Base-by-base conservation (phyloP, 2,329 filamentous ascomycete species). In the Cryphonectria radicalis region DNA sequence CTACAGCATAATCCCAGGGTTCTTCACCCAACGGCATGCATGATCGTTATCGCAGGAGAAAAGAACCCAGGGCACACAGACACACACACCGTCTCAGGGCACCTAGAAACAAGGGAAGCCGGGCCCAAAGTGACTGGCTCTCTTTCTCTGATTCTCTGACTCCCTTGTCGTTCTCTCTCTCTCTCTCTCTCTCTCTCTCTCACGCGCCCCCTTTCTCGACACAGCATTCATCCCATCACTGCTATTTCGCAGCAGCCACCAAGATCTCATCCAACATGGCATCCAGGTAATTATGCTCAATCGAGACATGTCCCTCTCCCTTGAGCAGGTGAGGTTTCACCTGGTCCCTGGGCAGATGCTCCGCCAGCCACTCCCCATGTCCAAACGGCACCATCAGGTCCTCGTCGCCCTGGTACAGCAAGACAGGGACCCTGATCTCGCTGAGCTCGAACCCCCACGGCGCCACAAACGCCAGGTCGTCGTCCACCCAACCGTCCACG, bases 401-500 rank as follows among this genome's bases (percentile, higher is more conserved):
- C 59, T 73, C 72, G 57, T 68, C 73, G 17, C 76, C 76, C 59
- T 76, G 75, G 46, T 76, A 77, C 17, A 77, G 64, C 35, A 75
- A 65, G 5, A 77, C 74, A 2, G 76, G 75, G 46, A 73, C 70
- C 53, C 74, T 73, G 60, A 77, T 71, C 57, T 77, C 76, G 32
- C 17, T 42, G 19, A 77, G 35, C 2, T 75, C 73, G 55, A 77
- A 77, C 0, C 76, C 76, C 76, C 76, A 77, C 0, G 75, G 75
- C 19, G 59, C 62, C 10, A 71, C 63, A 37, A 76, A 75, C 7
- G 73, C 73, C 42, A 77, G 66, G 62, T 76, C 74, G 64, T 77
- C 76, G 67, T 77, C 76, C 17, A 77, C 70, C 75, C 76, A 76
- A 14, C 76, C 76, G 40, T 77, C 75, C 5, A 66, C 63, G 67